phyloP scores from a whole-genome alignment of 164 flowering plant species.

The Pachysandra terminalis region DNA sequence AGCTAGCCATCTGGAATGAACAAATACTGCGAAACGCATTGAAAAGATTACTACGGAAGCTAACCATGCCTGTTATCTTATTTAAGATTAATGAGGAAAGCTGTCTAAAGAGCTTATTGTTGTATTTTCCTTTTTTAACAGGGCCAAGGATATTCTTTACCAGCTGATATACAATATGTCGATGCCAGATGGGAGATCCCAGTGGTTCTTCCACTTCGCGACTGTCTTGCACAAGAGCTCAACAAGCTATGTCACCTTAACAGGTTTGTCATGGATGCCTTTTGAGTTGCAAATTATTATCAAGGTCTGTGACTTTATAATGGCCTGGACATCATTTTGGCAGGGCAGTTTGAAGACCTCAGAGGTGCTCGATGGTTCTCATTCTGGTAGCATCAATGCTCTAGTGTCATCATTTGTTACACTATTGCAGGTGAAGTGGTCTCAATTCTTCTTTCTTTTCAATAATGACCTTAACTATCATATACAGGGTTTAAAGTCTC shows the following conservation, averaged over 20 bases:
- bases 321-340: slow-evolving; percentile 19
- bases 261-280: slow-evolving; percentile 39
- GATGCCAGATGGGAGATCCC: slow-evolving; percentile 95
- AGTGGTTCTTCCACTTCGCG: slow-evolving; percentile 87
- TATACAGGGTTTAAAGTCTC: too few relatives aligned
- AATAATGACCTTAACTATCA: background rate
- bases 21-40: background rate
- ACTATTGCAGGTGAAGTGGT: slow-evolving; percentile 57
- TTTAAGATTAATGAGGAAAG: background rate
- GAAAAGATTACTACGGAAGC: background rate
- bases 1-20: background rate
- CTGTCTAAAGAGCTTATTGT: background rate
- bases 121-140: slow-evolving; percentile 27
- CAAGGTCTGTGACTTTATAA: slow-evolving; percentile 11
- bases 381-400: slow-evolving; percentile 74
- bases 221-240: slow-evolving; percentile 78
- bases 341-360: slow-evolving; percentile 76
- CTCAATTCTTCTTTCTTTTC: background rate
- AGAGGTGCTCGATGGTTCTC: slow-evolving; percentile 33
- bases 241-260: slow-evolving; percentile 68
- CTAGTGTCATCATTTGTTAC: slow-evolving; percentile 82
- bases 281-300: background rate
- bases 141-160: slow-evolving; percentile 97
- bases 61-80: background rate
- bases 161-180: slow-evolving; percentile 93